These are phyloP conservation scores for Bryum argenteum DNA, from an alignment of 225 moss, liverwort and hornwort species.

Conservation along the genomic window DNA sequence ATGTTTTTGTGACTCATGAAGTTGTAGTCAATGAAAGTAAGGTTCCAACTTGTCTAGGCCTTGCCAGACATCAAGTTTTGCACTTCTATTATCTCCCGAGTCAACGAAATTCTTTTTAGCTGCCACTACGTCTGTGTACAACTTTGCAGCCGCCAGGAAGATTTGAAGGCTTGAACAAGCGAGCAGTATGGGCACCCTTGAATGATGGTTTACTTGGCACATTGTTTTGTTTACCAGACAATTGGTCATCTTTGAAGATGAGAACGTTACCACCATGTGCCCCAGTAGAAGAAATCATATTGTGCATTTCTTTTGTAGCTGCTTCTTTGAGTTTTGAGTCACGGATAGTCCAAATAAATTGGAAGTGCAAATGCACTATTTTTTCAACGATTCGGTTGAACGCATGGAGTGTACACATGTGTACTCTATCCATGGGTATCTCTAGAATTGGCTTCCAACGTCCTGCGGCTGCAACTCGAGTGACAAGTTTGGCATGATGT, in stretches of 20 bases:
- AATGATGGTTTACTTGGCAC: not conserved
- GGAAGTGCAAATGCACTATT: not conserved
- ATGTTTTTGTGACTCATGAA: no score
- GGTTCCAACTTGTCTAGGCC: not conserved
- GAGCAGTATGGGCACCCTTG: not conserved
- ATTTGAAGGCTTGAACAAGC: not conserved
- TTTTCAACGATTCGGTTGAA: not conserved
- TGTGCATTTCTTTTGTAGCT: not conserved
- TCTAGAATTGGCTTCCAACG: not conserved
- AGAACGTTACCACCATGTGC: not conserved
- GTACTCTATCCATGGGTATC: not conserved
- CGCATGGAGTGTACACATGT: not conserved
- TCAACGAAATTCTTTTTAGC: not conserved
- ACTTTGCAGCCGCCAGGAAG: not conserved
- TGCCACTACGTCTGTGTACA: not conserved
- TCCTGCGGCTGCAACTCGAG: not conserved
- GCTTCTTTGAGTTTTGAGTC: not conserved
- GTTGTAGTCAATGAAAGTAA: not conserved
- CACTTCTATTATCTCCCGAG: not conserved
- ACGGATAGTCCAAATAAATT: not conserved
- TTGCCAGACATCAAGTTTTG: not conserved
- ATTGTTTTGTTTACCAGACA: slow-evolving; percentile 1
- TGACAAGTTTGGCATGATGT: not conserved
- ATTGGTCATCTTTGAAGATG: slow-evolving; percentile 12
- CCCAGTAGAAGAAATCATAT: not conserved